These are phyloP conservation scores for Daldinia bambusicola DNA, from an alignment of 495 filamentous ascomycete species.

Conservation along the genomic window DNA sequence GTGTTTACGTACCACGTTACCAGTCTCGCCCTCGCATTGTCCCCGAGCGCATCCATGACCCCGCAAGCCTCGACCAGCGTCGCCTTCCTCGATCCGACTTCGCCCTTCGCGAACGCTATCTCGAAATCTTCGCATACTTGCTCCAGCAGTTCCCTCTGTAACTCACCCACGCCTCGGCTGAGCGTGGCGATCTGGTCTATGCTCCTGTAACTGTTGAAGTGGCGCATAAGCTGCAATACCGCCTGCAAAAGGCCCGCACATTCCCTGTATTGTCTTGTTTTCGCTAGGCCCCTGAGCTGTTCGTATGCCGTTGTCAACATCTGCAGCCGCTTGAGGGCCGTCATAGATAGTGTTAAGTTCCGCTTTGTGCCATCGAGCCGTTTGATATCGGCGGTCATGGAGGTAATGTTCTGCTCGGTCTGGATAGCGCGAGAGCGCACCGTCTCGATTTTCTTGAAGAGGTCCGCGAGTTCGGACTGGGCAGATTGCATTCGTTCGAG, in stretches of 20 bases:
- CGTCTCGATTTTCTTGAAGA: constrained; percentile 95
- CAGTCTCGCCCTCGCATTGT: constrained; percentile 82
- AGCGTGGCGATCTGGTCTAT: constrained; percentile 98
- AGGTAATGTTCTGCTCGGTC: constrained; percentile 95
- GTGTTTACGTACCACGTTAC: constrained; percentile 99
- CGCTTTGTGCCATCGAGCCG: constrained; percentile 94
- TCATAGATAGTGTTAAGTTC: constrained; percentile 98
- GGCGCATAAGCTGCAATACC: constrained; percentile 96
- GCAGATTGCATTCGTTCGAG: constrained; percentile 90
- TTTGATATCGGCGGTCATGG: constrained; percentile 99
- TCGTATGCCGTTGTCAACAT: constrained; percentile 99
- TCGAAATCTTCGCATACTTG: constrained; percentile 99
- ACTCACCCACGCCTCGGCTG: constrained; percentile 90
- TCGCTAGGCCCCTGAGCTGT: constrained; percentile 85
- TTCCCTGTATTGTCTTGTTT: constrained; percentile 91
- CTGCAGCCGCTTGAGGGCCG: constrained; percentile 93
- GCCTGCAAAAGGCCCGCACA: constrained; percentile 95
- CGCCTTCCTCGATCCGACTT: constrained; percentile 74
- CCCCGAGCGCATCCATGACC: constrained; percentile 95
- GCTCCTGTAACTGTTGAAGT: constrained; percentile 97
- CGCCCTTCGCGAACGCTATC: constrained; percentile 89
- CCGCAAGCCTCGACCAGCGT: constrained; percentile 86
- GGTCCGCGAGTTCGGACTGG: constrained; percentile 84
- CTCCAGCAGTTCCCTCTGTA: constrained; percentile 93
- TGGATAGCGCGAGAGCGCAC: constrained; percentile 89